These are phyloP conservation scores for Saccharomyces kudriavzevii DNA, from an alignment of 805 yeast genomes.

Conservation along the genomic window DNA sequence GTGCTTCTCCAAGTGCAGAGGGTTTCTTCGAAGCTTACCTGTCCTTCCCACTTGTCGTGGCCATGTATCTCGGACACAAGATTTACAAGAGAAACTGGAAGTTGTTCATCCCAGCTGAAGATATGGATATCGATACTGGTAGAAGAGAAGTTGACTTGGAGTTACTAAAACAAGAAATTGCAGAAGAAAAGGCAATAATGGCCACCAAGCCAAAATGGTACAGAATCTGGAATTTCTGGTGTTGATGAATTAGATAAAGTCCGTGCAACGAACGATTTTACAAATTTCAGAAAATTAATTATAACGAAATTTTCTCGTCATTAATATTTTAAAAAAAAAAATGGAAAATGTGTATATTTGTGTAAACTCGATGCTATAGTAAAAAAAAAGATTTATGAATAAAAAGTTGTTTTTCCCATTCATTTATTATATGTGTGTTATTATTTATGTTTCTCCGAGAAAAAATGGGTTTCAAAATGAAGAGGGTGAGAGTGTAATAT, in stretches of 20 bases:
- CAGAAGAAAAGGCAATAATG: slow-evolving; percentile 41
- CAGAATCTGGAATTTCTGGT: slow-evolving; percentile 40
- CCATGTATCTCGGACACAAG: slow-evolving; percentile 51
- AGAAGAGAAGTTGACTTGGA: slow-evolving; percentile 52
- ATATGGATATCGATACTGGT: slow-evolving; percentile 57
- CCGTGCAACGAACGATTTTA: not conserved
- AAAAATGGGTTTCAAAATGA: too few relatives aligned
- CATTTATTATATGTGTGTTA: too few relatives aligned
- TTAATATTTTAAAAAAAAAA: not conserved
- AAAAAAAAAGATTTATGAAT: too few relatives aligned
- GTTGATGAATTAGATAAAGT: slow-evolving; percentile 28
- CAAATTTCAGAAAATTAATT: not conserved
- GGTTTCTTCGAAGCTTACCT: slow-evolving; percentile 60
- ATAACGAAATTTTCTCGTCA: not conserved
- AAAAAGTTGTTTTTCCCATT: too few relatives aligned
- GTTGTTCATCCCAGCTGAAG: slow-evolving; percentile 36
- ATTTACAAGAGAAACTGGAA: slow-evolving; percentile 39
- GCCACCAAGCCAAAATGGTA: slow-evolving; percentile 41
- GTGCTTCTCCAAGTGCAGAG: slow-evolving; percentile 42
- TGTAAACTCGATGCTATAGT: too few relatives aligned
- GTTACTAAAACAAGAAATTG: slow-evolving; percentile 41
- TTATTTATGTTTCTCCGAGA: too few relatives aligned
- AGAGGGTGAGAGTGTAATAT: too few relatives aligned
- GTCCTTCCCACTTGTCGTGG: slow-evolving; percentile 54
- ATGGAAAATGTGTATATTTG: not conserved